Percentiles rank a stretch among this genome's conserved stretches.
Conservation (phyloP, 2,329 filamentous ascomycete species). For the Neoascochyta sp. region DNA sequence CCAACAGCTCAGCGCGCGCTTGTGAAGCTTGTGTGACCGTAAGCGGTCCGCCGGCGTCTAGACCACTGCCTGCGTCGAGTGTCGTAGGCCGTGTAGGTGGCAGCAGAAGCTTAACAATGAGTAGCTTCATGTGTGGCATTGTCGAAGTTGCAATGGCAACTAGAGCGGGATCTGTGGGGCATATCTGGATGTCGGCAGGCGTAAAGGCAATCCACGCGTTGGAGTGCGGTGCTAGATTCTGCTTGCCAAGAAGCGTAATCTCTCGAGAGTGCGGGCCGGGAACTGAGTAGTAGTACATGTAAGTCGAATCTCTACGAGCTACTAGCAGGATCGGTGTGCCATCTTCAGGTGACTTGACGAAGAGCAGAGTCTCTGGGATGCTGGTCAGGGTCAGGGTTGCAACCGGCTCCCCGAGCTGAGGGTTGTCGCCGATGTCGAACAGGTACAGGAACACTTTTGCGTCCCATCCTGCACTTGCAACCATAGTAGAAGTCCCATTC, state of each 20-base stretch:
- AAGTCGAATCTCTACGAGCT: conserved; percentile 56
- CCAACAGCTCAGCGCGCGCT: conserved; percentile 48
- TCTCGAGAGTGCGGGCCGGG: conserved; percentile 12
- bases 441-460: conserved; percentile 53
- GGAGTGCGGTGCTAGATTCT: conserved; percentile 60
- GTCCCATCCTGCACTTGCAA: conserved; percentile 62
- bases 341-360: conserved; percentile 49
- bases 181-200: conserved; percentile 55
- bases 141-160: conserved; percentile 59
- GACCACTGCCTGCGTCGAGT: conserved; percentile 2
- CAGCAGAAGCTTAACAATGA: conserved; percentile 56
- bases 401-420: conserved; percentile 38
- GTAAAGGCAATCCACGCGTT: conserved; percentile 64
- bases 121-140: conserved; percentile 60
- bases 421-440: conserved; percentile 23
- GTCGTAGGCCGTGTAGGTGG: conserved; percentile 34
- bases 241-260: conserved; percentile 48
- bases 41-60: conserved; percentile 4
- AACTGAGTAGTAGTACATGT: conserved; percentile 54
- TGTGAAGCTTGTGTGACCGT: conserved; percentile 50
- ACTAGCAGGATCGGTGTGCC: conserved; percentile 50
- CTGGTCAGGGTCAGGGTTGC: conserved; percentile 46
- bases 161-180: conserved; percentile 53
- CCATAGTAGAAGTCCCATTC: conserved; percentile 25
- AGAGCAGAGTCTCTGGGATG: conserved; percentile 57